Conservation (phyloP, 1,284 basidiomycete genomes). For the Irpex sp. region DNA sequence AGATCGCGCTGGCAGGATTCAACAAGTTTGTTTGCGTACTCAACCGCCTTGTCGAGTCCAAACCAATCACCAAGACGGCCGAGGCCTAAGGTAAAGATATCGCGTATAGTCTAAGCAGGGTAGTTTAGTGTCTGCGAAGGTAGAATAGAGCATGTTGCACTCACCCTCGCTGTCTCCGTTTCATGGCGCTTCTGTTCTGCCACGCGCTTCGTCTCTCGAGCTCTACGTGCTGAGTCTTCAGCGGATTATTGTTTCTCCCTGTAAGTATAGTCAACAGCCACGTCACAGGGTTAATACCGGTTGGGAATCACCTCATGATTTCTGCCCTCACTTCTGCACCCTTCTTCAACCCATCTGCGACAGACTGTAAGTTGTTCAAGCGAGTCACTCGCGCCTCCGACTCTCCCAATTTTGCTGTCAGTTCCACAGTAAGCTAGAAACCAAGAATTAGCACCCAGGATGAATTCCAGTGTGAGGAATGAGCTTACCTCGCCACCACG, state of each 20-base stretch:
- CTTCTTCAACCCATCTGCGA: background rate
- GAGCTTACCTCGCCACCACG: background rate
- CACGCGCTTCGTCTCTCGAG: background rate
- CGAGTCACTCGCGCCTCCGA: background rate
- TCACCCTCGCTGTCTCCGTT: background rate
- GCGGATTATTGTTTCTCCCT: background rate
- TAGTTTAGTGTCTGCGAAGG: background rate
- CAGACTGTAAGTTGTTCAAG: background rate
- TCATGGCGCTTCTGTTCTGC: background rate
- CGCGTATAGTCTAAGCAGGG: background rate
- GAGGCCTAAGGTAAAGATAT: constrained; percentile 2
- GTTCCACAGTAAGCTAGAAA: background rate
- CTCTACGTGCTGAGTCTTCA: background rate
- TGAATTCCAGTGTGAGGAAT: background rate
- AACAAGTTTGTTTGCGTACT: constrained; percentile 3
- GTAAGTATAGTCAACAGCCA: background rate
- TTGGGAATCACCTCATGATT: background rate
- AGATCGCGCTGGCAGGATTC: constrained; percentile 1
- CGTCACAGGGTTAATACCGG: background rate
- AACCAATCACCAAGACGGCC: constrained; percentile 1
- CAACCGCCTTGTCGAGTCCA: background rate
- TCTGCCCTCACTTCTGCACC: background rate
- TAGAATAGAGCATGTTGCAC: background rate
- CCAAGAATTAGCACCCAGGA: background rate
- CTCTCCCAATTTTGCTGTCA: background rate